Evolutionary conservation across 257 asterid species (phyloP), one percentile per base, ranked within the genome.

Genomic region (Solanum ahanhuiri): DNA sequence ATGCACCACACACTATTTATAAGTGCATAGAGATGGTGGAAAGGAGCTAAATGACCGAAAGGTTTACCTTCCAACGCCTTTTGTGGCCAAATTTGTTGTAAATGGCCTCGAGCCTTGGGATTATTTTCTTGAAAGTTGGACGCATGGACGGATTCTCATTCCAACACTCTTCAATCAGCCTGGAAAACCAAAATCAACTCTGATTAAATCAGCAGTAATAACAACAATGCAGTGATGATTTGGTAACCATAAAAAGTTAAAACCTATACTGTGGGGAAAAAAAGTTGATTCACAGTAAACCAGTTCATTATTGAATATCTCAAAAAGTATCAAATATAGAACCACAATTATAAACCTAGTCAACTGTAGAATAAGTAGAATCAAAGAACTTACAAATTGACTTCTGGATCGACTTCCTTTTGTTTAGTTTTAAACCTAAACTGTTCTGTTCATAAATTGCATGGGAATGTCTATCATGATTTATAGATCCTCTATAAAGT

Each of bases 131-230:
- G 77, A 96, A 96, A 20, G 98, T 93, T 12, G 99, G 99, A 83
- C 99, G 91, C 33, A 90, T 63, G 82, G 95, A 89, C 71, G 98
- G 95, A 28, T 90, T 89, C 85, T 93, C 98, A 54, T 88, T 89
- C 99, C 98, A 96, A 87, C 99, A 96, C 85, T 93, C 98, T 90
- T 94, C 95, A 75, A 96, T 96, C 95, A 96, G 87, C 88, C 99
- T 96, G 92, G 85, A 89, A 90, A 72, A 76, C 81, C 72, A 88
- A 54, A 70, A 66, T 66, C 75, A 84, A n/a, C 81, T 25, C 30
- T 45, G 22, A 84, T 35, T 84, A 1, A 34, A 20, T 5, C 23
- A 23, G 86, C 66, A 45, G 39, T 45, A 45, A 28, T 30, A 81
- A 28, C 67, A 81, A 25, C 17, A 43, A 7, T 25, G 9, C 3